Evolutionary conservation across 176 grass and related monocot genomes (phyloP), one percentile per base, ranked within the genome.

Genomic region (Phoenix dactylifera): DNA sequence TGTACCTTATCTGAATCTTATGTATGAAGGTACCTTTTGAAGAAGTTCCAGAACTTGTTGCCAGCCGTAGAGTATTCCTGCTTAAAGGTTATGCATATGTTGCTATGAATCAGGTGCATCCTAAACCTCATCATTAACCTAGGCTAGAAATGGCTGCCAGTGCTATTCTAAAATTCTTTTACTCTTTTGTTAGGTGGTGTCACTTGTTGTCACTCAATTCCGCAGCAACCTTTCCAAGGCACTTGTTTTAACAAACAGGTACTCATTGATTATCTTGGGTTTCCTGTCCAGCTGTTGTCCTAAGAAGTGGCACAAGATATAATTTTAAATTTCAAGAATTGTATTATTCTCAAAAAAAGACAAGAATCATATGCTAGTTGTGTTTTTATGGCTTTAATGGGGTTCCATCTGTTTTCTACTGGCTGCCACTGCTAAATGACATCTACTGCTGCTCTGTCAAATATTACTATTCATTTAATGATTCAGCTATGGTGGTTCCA

Each of bases 71-170:
- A 26, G 87, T 98, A 64, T 92, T 83, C 65, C 26, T 98, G 83
- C 80, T 75, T 52, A 91, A 92, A 77, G 87, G 93, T 71, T 88
- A 83, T 83, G 87, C 93, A 81, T 98, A 88, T 85, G 84, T 98
- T 54, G 83, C 87, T 4, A 98, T 89, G 88, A 88, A 65, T 73
- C 93, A 92, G 93, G 93, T 98, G 52, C 22, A 64, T 64, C 49
- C 25, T 58, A 55, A 66, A 61, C 5, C 52, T 64, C 58, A 19
- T 18, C 32, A 53, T 74, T 35, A 30, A 14, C 35, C 7, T 3
- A 44, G 35, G 35, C 10, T 44, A 44, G 35, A 44, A 44, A 12
- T 12, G 7, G 35, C 35, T 44, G 35, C 6, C 35, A 44, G 35
- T 12, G 35, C 52, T 65, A 24, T 58, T 60, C 56, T 59, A 74